A percentile compares a stretch with the other conserved stretches of the same genome.
Conservation (phyloP, 768 basidiomycete species). For the Lactarius sp. region DNA sequence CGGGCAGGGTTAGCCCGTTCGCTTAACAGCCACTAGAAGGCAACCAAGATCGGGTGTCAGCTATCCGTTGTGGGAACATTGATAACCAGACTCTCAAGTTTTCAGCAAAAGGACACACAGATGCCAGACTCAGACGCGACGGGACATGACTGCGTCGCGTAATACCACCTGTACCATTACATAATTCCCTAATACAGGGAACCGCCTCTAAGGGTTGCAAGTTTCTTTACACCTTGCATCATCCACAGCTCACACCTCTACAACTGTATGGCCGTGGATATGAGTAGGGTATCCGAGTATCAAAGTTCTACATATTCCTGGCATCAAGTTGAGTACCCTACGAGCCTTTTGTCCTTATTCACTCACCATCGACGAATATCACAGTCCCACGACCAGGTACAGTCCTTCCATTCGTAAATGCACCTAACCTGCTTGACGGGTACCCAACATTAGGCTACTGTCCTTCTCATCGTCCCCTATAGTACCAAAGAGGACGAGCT, state of each 20-base stretch:
- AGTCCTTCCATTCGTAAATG: conserved; percentile 8
- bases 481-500: conserved; percentile 69
- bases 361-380: conserved; percentile 12
- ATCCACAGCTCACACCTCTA: not conserved
- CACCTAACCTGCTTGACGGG: conserved; percentile 25
- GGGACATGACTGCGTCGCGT: not conserved
- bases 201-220: not conserved
- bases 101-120: not conserved
- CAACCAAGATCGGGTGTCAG: not conserved
- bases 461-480: conserved; percentile 68
- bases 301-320: conserved; percentile 58
- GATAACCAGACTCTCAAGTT: not conserved
- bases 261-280: not conserved
- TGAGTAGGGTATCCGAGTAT: conserved; percentile 15
- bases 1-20: not conserved
- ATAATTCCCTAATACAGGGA: conserved; percentile 7
- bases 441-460: conserved; percentile 53
- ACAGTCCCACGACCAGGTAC: conserved; percentile 85
- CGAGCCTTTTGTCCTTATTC: not conserved
- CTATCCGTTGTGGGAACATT: no score
- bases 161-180: conserved; percentile 3
- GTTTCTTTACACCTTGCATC: not conserved
- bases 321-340: conserved; percentile 63
- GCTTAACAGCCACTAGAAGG: conserved; percentile 2
- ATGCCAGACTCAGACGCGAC: not conserved